Conservation (phyloP, 2,329 filamentous ascomycete genomes). For the Hypoxylon sp. region DNA sequence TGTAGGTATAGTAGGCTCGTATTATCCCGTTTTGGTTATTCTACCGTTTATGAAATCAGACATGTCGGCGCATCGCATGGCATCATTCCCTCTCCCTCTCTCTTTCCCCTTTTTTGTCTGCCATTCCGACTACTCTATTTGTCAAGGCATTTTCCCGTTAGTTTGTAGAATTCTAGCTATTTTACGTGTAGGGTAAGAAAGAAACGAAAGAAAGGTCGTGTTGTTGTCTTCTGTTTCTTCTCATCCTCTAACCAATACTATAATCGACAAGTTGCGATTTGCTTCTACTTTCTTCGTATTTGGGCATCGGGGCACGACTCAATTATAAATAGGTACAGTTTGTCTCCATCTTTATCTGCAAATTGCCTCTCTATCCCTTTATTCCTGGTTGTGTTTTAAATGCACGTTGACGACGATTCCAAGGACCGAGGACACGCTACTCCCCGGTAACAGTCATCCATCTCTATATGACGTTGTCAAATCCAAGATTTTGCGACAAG, state of each 20-base stretch:
- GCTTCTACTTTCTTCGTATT: conserved; percentile 20
- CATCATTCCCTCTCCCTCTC: not conserved
- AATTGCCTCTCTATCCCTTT: conserved; percentile 21
- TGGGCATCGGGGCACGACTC: conserved; percentile 1
- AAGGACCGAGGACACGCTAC: conserved; percentile 28
- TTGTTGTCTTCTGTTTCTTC: conserved; percentile 13
- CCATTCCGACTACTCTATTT: not conserved
- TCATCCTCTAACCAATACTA: conserved; percentile 1
- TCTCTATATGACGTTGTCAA: conserved; percentile 42
- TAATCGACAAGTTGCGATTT: conserved; percentile 14
- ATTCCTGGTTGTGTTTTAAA: conserved; percentile 11
- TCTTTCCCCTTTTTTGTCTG: not conserved
- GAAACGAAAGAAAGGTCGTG: not conserved
- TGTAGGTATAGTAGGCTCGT: not conserved
- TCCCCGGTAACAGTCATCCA: conserved; percentile 29
- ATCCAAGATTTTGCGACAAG: conserved; percentile 36
- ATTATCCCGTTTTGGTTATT: conserved; percentile 3
- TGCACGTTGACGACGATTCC: conserved; percentile 38
- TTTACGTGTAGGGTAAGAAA: not conserved
- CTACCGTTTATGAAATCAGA: conserved; percentile 9
- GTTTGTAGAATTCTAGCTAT: not conserved
- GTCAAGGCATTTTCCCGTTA: not conserved
- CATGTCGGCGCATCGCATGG: conserved; percentile 5
- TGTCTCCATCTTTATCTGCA: conserved; percentile 11
- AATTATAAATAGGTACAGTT: conserved; percentile 16